phyloP scores from a whole-genome alignment of 139 green algal species.

The Zygnema cylindricum region DNA sequence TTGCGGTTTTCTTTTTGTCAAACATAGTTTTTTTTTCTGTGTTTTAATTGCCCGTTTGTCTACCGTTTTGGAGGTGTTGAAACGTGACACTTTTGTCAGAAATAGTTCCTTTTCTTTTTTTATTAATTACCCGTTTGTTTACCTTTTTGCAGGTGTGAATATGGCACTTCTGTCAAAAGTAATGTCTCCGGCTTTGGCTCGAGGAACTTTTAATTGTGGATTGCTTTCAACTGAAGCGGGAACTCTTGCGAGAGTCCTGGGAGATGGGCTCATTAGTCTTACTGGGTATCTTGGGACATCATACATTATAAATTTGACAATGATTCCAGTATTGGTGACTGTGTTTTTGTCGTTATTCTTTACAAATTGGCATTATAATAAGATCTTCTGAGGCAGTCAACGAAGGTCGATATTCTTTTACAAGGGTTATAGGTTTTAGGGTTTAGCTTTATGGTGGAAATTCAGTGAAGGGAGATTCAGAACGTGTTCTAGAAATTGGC shows the following conservation, averaged over 20 bases:
- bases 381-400: slow-evolving; percentile 33
- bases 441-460: no score
- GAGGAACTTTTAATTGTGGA: slow-evolving; percentile 62
- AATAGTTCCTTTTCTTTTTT: no score
- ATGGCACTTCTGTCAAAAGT: slow-evolving; percentile 61
- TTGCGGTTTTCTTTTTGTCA: not conserved
- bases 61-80: no score
- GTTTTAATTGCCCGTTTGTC: no score
- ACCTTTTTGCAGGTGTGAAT: slow-evolving; percentile 55
- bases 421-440: no score
- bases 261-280: slow-evolving; percentile 49
- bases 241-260: slow-evolving; percentile 50
- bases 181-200: slow-evolving; percentile 47
- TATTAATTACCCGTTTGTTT: slow-evolving; percentile 13
- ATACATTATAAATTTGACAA: slow-evolving; percentile 47
- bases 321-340: slow-evolving; percentile 26
- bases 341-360: slow-evolving; percentile 22
- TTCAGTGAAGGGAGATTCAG: no score
- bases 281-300: slow-evolving; percentile 13
- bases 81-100: no score
- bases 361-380: slow-evolving; percentile 17
- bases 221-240: slow-evolving; percentile 61
- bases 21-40: no score
- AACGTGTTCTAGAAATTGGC: no score
- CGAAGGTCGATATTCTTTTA: no score